Evolutionary conservation across 2,329 filamentous ascomycete genomes (phyloP), one percentile per base, ranked within the genome.

Genomic region (Elsinoe ampelina): DNA sequence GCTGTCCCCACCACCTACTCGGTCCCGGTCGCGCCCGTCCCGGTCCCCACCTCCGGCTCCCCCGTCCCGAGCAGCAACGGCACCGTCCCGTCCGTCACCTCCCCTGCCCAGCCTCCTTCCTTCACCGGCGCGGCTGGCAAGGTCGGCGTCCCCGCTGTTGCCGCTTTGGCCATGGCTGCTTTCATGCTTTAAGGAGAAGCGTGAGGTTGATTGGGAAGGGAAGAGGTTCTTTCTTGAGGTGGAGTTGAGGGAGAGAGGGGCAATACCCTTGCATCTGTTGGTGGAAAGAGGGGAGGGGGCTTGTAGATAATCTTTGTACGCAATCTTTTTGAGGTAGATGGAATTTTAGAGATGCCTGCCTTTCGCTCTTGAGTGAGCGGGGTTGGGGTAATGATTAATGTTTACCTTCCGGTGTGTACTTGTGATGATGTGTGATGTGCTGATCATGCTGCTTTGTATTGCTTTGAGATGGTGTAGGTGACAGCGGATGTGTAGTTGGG

Each of bases 101-200:
- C 62, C 61, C 66, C 65, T 58, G 64, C 66, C 55, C 63, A 66
- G 60, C 64, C 66, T 34, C 54, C 63, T 26, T 59, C 68, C 17
- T 78, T 74, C 75, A 79, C 77, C 58, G 78, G 76, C 56, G 78
- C 38, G n/a, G 77, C 76, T 64, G 71, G 72, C 66, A 75, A 77
- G 70, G 71, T 70, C 39, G 54, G 38, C 32, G 54, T 41, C 20
- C 42, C 54, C 30, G 77, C 75, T 66, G 68, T 80, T 63, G 71
- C 77, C 64, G 78, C 75, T 70, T 70, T 77, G 61, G 75, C 71
- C 61, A 75, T 73, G 64, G 38, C 55, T 42, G 47, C 54, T 42
- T 51, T 61, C 19, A 17, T 56, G 15, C n/a, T 56, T 6, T 56
- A 56, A n/a, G n/a, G n/a, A n/a, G n/a, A n/a, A n/a, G n/a, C n/a